Conservation (phyloP, 257 asterid species). For the Echium plantagineum region DNA sequence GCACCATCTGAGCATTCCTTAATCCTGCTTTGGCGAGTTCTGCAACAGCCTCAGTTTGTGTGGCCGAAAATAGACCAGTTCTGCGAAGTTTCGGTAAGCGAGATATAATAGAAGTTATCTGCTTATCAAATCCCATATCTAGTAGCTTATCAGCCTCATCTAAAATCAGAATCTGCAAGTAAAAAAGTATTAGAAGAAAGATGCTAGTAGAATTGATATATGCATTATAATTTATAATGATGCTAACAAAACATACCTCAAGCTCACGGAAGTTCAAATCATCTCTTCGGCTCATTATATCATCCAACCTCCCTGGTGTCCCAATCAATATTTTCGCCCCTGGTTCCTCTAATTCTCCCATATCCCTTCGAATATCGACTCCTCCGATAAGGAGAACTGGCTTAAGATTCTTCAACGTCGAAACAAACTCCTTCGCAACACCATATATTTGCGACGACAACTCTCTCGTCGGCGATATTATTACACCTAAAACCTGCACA, state of each 20-base stretch:
- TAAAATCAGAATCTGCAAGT: slow-evolving; percentile 66
- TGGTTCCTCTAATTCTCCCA: slow-evolving; percentile 60
- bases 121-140: slow-evolving; percentile 97
- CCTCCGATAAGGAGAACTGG: slow-evolving; percentile 85
- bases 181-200: not conserved
- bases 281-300: slow-evolving; percentile 86
- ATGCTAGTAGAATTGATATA: no score
- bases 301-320: slow-evolving; percentile 80
- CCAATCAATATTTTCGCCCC: slow-evolving; percentile 84
- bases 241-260: slow-evolving; percentile 54
- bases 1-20: slow-evolving; percentile 84
- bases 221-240: no score
- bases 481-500: slow-evolving; percentile 66
- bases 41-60: slow-evolving; percentile 90
- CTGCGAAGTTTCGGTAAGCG: slow-evolving; percentile 85
- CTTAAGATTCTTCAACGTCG: slow-evolving; percentile 59
- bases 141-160: slow-evolving; percentile 96
- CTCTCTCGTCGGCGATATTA: slow-evolving; percentile 92
- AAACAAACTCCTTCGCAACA: slow-evolving; percentile 75
- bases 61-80: slow-evolving; percentile 92
- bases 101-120: slow-evolving; percentile 60
- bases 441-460: slow-evolving; percentile 80
- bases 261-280: slow-evolving; percentile 54
- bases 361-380: slow-evolving; percentile 58
- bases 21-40: slow-evolving; percentile 86